These are phyloP conservation scores for Neopestalotiopsis clavispora DNA, from an alignment of 2,329 filamentous ascomycete genomes.

Conservation along the genomic window DNA sequence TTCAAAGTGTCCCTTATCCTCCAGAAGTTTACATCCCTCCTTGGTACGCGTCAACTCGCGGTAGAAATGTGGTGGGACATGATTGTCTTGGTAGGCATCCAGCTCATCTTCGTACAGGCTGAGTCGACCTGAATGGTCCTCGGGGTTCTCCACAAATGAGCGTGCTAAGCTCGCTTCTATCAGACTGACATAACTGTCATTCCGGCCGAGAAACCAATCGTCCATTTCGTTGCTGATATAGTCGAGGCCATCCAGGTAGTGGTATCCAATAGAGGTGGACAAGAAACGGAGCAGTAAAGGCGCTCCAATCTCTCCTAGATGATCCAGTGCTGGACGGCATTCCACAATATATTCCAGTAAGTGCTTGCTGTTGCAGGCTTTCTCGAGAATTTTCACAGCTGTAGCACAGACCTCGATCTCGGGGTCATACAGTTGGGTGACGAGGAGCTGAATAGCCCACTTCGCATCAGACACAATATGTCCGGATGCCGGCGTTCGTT, in stretches of 20 bases:
- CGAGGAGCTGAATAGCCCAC: constrained; percentile 95
- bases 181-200: constrained; percentile 92
- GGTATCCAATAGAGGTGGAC: constrained; percentile 95
- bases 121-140: constrained; percentile 61
- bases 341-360: constrained; percentile 96
- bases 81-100: constrained; percentile 59
- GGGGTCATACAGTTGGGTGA: constrained; percentile 97
- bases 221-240: constrained; percentile 99
- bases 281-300: constrained; percentile 90
- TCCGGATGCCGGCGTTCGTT: constrained; percentile 42
- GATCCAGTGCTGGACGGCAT: constrained; percentile 91
- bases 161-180: constrained; percentile 95
- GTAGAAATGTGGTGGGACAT: constrained; percentile 97
- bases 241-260: constrained; percentile 94
- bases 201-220: constrained; percentile 97
- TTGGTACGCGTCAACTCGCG: constrained; percentile 89
- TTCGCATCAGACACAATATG: constrained; percentile 71
- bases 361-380: constrained; percentile 90
- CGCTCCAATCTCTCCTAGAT: constrained; percentile 94
- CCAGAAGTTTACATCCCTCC: constrained; percentile 88
- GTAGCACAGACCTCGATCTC: constrained; percentile 96
- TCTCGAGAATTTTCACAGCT: constrained; percentile 95
- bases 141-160: constrained; percentile 73
- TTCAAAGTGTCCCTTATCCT: constrained; percentile 93
- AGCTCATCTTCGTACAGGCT: constrained; percentile 63